Base-by-base conservation (phyloP, 106 monocot species). In the Dendrobium officinale region DNA sequence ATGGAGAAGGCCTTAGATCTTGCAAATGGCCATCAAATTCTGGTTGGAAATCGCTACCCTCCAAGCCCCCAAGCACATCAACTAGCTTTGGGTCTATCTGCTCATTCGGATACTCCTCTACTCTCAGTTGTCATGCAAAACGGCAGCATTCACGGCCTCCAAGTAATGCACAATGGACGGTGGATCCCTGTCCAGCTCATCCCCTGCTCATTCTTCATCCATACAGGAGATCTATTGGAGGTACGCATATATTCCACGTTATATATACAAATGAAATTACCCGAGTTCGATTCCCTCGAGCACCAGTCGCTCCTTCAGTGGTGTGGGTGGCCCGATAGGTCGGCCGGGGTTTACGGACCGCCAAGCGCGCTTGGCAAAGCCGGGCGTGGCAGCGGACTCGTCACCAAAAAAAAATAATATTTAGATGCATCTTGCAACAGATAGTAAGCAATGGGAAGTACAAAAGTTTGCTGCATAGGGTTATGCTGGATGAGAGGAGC, bases 41-140 rank as follows among this genome's bases (percentile, higher is more conserved):
- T 91, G 11, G 75, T 47, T 4, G 84, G 79, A 20, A 89, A 89
- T 72, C 83, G 77, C 76, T 89, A 86, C 77, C 88, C 88, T 1
- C 81, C 81, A 24, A 83, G 86, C 54, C 85, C 81, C 0, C 78
- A 79, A 4, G 81, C 86, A 1, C 81, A 89, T 16, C 37, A 37
- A 37, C 45, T 84, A 22, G 64, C 27, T 11, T 9, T 80, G 26
- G 79, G 79, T 10, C 24, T 80, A 4, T 19, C 16, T 0, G 20
- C 79, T 9, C 79, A 80, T 64, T 67, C 47, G 6, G 79, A 80
- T 18, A 19, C 43, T 15, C 15, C 64, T n/a, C 27, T 44, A 2
- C n/a, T 80, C 6, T 26, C 68, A 13, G 4, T 80, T 20, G 43
- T 79, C 67, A 40, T 67, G 59, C 67, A 45, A 43, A 27, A 68